Percentiles rank a stretch among this genome's conserved stretches.
phyloP scores from a whole-genome alignment of 2,329 filamentous ascomycete genomes.

The Diplodia corticola region DNA sequence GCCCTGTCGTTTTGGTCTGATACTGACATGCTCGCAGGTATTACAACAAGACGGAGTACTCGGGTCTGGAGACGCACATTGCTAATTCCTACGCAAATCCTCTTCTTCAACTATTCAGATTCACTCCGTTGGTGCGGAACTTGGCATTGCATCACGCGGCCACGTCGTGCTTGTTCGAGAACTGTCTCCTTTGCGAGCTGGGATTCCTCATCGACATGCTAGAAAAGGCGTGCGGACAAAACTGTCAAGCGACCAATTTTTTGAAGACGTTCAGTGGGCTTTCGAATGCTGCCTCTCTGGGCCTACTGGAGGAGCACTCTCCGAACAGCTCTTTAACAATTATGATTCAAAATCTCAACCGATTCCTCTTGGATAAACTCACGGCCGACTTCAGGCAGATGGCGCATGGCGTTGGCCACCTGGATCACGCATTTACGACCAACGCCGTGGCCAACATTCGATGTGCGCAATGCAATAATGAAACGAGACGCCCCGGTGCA shows the following conservation, averaged over 20 bases:
- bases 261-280: constrained; percentile 85
- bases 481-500: constrained; percentile 76
- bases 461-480: constrained; percentile 84
- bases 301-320: constrained; percentile 80
- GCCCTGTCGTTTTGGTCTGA: background rate
- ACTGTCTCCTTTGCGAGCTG: constrained; percentile 88
- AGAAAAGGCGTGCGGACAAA: constrained; percentile 88
- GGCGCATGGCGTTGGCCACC: constrained; percentile 53
- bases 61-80: constrained; percentile 93
- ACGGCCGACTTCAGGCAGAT: constrained; percentile 73
- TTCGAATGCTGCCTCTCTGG: constrained; percentile 72
- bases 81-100: constrained; percentile 95
- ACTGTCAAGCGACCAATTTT: constrained; percentile 94
- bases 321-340: constrained; percentile 71
- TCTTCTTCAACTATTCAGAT: constrained; percentile 85
- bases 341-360: constrained; percentile 82
- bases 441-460: constrained; percentile 71
- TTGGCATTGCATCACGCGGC: constrained; percentile 86
- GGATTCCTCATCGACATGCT: constrained; percentile 98
- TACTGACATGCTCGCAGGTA: constrained; percentile 57
- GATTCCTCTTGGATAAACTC: constrained; percentile 83
- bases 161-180: constrained; percentile 76
- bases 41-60: constrained; percentile 91
- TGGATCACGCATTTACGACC: constrained; percentile 75
- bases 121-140: constrained; percentile 85